Percentiles rank a stretch among this genome's conserved stretches.
These are phyloP conservation scores for Arabidopsis suecica DNA, from an alignment of 345 rosid species.

Conservation along the genomic window DNA sequence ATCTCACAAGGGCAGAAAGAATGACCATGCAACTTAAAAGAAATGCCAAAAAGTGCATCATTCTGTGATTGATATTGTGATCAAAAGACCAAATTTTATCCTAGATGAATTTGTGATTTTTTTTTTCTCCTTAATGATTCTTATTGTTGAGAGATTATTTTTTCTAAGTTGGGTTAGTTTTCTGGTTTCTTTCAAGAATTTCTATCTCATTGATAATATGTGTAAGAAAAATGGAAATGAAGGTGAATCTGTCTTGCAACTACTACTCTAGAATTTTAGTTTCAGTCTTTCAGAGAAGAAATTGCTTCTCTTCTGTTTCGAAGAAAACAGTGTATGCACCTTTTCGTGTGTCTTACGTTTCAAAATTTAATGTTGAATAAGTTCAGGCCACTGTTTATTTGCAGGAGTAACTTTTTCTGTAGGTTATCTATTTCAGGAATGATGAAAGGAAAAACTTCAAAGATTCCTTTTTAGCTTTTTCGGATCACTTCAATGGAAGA, in stretches of 20 bases:
- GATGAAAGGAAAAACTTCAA: neutral
- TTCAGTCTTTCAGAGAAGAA: too few relatives aligned
- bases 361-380: too few relatives aligned
- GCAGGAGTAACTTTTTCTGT: neutral
- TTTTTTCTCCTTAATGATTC: neutral
- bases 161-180: neutral
- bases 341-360: too few relatives aligned
- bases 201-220: too few relatives aligned
- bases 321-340: too few relatives aligned
- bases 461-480: slow-evolving; percentile 2
- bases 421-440: neutral
- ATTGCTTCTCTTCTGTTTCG: too few relatives aligned
- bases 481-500: neutral
- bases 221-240: too few relatives aligned
- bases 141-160: neutral
- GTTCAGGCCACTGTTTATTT: too few relatives aligned
- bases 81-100: neutral
- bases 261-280: too few relatives aligned
- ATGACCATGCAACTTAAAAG: neutral
- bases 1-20: neutral
- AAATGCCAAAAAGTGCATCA: neutral
- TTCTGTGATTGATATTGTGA: neutral
- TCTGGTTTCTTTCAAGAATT: neutral
- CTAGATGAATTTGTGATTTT: neutral
- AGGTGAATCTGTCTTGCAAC: neutral